Base-by-base conservation (phyloP, 2,329 filamentous ascomycete species). In the Fusarium virguliforme region DNA sequence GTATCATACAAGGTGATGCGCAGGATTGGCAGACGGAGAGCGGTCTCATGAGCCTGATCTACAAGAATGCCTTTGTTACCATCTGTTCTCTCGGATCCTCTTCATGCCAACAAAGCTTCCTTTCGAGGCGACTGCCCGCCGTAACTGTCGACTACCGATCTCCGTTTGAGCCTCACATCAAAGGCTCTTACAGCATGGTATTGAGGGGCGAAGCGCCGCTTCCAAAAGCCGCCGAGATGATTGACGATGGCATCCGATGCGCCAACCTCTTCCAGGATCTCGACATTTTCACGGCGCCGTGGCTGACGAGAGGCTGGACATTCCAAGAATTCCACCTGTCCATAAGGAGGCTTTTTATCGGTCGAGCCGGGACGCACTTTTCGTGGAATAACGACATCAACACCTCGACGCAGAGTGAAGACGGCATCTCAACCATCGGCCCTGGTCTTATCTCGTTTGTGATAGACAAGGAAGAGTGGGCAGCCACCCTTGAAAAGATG, bases 251-350 rank as follows among this genome's bases (percentile, higher is more conserved):
- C 3, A 15, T 12, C 7, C 53, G 37, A 30, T 41, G 53, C 37
- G 37, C 38, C 28, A 60, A 60, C 3, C 35, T 65, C 12, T 53
- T 48, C 12, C 51, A 56, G 37, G 37, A 56, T 15, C 53, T 65
- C 7, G 41, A 48, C 6, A 62, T 60, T n/a, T 43, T 12, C 4
- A 51, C 58, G 2, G 4, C 63, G 1, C 8, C 12, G 15, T 65
- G 63, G 63, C 50, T 62, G 7, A 32, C 48, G 15, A 12, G 63
- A 43, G 63, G 63, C 10, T 65, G 63, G 63, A 65, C 63, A 2
- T 62, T 62, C 8, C 63, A 65, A 28, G 63, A 65, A 18, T 34
- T 38, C 3, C 51, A 62, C 12, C 30, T 65, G 1, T 61, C 62
- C 3, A 55, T 26, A 24, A 30, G 53, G 1, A 38, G 53, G 22